Evolutionary conservation across 208 protist genomes (phyloP).

Genomic region (Leishmania mexicana): DNA sequence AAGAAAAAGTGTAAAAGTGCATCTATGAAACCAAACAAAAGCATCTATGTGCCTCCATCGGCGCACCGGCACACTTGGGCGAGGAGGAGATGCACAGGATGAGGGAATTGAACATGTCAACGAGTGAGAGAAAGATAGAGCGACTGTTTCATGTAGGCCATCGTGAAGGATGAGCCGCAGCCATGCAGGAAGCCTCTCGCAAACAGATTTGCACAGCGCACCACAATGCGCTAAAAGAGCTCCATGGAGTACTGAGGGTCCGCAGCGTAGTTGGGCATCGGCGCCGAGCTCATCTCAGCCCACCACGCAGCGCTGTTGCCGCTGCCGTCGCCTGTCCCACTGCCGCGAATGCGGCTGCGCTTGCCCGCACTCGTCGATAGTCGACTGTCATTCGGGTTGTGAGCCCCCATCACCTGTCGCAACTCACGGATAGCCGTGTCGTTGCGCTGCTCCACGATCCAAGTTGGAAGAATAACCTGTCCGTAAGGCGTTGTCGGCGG

Average conservation of each 20-base stretch:
- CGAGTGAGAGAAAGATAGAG: not conserved
- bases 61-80: not conserved
- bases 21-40: conserved; percentile 10
- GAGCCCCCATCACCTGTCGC: conserved; percentile 79
- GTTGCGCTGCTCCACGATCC: conserved; percentile 89
- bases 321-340: conserved; percentile 32
- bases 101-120: not conserved
- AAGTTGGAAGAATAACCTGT: conserved; percentile 78
- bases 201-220: not conserved
- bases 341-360: conserved; percentile 45
- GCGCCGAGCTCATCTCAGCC: conserved; percentile 80
- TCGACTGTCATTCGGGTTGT: conserved; percentile 67
- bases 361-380: conserved; percentile 43
- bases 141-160: not conserved
- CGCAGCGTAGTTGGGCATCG: conserved; percentile 76
- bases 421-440: conserved; percentile 87
- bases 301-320: conserved; percentile 72
- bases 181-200: not conserved
- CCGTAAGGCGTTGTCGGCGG: conserved; percentile 71
- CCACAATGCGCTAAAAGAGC: conserved; percentile 58
- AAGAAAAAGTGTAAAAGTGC: conserved; percentile 8
- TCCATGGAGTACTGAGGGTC: conserved; percentile 94
- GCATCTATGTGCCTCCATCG: not conserved
- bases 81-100: not conserved
- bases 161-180: no score